Evolutionary conservation across 2,329 filamentous ascomycete genomes (phyloP).

Genomic region (Diaporthe sp.): DNA sequence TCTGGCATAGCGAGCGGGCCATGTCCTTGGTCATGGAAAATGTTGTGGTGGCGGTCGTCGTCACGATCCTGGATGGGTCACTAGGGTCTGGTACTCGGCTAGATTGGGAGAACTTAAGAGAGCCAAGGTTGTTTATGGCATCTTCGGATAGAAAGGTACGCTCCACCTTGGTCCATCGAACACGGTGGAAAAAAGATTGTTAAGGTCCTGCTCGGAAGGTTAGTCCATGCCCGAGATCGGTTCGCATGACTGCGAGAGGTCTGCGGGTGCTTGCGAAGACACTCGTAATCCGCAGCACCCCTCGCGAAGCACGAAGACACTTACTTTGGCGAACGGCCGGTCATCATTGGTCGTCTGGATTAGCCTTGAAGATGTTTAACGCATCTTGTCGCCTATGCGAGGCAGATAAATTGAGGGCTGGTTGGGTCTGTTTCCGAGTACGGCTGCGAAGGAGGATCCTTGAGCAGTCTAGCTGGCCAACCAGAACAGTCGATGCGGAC

Average conservation of each 20-base stretch:
- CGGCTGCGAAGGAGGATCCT: conserved; percentile 55
- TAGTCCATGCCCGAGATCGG: too few relatives aligned
- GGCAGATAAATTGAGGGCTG: conserved; percentile 56
- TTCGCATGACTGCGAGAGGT: too few relatives aligned
- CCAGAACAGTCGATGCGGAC: too few relatives aligned
- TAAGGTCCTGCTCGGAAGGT: conserved; percentile 79
- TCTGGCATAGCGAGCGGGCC: conserved; percentile 94
- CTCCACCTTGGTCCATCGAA: conserved; percentile 89
- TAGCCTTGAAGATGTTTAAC: conserved; percentile 95
- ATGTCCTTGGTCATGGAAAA: conserved; percentile 99
- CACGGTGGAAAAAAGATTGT: conserved; percentile 95
- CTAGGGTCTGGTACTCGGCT: conserved; percentile 99
- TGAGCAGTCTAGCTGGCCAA: too few relatives aligned
- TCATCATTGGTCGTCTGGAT: conserved; percentile 99
- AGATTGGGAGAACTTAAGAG: conserved; percentile 97
- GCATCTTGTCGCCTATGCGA: conserved; percentile 80
- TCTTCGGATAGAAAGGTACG: conserved; percentile 97
- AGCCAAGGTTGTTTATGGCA: conserved; percentile 97
- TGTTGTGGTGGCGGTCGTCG: conserved; percentile 96
- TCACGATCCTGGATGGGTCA: conserved; percentile 94
- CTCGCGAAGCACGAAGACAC: conserved; percentile 50
- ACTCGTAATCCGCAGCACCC: neutral
- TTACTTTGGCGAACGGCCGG: conserved; percentile 91
- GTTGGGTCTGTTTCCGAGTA: conserved; percentile 64
- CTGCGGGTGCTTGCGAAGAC: too few relatives aligned